phyloP scores from a whole-genome alignment of 768 basidiomycete genomes.

The Russula foetens region DNA sequence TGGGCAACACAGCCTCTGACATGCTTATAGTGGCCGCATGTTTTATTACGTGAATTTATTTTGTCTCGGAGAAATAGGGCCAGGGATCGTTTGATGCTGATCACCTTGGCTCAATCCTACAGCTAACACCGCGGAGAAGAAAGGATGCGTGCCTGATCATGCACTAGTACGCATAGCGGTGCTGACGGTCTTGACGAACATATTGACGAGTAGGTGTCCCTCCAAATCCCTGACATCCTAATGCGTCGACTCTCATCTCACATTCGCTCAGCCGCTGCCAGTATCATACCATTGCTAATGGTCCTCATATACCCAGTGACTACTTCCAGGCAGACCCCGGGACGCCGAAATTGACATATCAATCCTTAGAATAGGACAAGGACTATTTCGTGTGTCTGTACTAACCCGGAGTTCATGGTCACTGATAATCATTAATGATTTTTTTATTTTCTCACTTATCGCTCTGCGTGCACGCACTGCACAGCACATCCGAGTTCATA shows the following conservation, averaged over 20 bases:
- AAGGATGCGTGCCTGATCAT: background rate
- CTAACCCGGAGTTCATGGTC: background rate
- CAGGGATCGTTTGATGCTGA: background rate
- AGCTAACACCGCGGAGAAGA: background rate
- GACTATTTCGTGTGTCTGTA: constrained; percentile 6
- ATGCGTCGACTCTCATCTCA: background rate
- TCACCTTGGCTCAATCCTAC: too few relatives aligned
- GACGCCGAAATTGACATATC: background rate
- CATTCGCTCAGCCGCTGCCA: background rate
- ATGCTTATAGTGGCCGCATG: constrained; percentile 4
- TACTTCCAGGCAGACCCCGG: background rate
- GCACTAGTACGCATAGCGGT: constrained; percentile 19
- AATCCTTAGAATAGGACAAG: background rate
- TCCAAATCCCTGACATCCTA: too few relatives aligned
- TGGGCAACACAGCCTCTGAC: constrained; percentile 2
- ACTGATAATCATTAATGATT: background rate
- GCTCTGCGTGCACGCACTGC: too few relatives aligned
- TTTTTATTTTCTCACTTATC: background rate
- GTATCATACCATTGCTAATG: background rate
- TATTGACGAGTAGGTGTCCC: constrained; percentile 15
- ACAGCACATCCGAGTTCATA: too few relatives aligned
- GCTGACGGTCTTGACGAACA: constrained; percentile 24
- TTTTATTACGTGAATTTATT: background rate
- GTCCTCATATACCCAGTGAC: background rate
- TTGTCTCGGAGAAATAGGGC: background rate